A percentile compares a stretch with the other conserved stretches of the same genome.
Evolutionary conservation across 306 rosid genomes (phyloP).

Genomic region (Cucurbita maxima): DNA sequence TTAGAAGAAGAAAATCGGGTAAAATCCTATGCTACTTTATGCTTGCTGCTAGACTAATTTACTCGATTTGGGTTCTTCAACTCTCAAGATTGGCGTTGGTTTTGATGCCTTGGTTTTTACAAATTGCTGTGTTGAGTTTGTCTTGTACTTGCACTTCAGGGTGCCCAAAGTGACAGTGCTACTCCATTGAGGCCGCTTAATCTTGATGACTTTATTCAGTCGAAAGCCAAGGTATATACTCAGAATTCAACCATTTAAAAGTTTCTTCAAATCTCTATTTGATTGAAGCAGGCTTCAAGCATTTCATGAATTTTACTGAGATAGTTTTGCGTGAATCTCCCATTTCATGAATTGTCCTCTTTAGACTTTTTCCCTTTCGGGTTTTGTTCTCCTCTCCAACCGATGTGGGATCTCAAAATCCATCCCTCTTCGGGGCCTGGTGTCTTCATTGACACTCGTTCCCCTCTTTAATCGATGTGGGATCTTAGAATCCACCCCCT

Average conservation of each 20-base stretch:
- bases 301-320: neutral
- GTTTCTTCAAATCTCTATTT: neutral
- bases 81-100: neutral
- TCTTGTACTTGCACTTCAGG: slow-evolving; percentile 19
- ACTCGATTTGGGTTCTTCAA: no score
- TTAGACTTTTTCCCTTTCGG: no score
- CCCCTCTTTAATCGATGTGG: no score
- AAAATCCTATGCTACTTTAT: neutral
- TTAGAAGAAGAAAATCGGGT: slow-evolving; percentile 70
- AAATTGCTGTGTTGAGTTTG: neutral
- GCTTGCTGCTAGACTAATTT: no score
- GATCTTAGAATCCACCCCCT: no score
- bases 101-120: neutral
- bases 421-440: no score
- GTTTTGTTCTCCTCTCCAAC: no score
- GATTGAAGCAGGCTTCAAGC: neutral
- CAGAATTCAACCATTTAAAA: neutral
- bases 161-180: slow-evolving; percentile 11
- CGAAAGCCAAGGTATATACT: slow-evolving; percentile 62
- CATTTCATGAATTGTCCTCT: no score
- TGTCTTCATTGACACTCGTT: no score
- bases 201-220: slow-evolving; percentile 68
- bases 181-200: slow-evolving; percentile 37
- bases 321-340: neutral
- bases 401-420: no score